phyloP scores from a whole-genome alignment of 805 yeast species.

The Zygotorulaspora chibaensis region DNA sequence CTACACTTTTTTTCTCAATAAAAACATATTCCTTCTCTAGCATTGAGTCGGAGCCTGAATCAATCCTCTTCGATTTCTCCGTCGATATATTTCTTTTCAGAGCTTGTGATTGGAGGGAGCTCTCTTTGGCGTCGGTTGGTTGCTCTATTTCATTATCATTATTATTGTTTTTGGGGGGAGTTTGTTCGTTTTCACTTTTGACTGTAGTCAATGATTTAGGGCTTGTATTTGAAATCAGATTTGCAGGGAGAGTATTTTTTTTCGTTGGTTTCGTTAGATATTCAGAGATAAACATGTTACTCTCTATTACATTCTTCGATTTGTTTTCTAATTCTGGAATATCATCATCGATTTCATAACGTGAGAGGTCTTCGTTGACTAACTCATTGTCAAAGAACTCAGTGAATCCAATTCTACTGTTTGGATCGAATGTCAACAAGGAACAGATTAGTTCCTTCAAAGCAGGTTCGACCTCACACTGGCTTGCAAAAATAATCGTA shows the following conservation, averaged over 20 bases:
- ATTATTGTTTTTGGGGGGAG: not conserved
- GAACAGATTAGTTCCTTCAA: slow-evolving; percentile 69
- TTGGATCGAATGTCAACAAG: slow-evolving; percentile 76
- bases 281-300: slow-evolving; percentile 74
- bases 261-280: slow-evolving; percentile 45
- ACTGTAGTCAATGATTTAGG: slow-evolving; percentile 15
- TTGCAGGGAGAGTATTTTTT: slow-evolving; percentile 5
- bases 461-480: slow-evolving; percentile 58
- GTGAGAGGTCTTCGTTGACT: slow-evolving; percentile 48
- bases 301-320: slow-evolving; percentile 62
- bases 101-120: slow-evolving; percentile 2
- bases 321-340: slow-evolving; percentile 58
- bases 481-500: slow-evolving; percentile 68
- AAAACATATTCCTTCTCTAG: slow-evolving; percentile 88
- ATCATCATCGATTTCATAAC: slow-evolving; percentile 33
- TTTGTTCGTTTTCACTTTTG: slow-evolving; percentile 1
- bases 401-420: slow-evolving; percentile 79
- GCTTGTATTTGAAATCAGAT: slow-evolving; percentile 15
- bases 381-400: slow-evolving; percentile 80
- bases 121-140: slow-evolving; percentile 1
- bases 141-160: not conserved
- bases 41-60: slow-evolving; percentile 42
- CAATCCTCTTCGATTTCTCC: slow-evolving; percentile 10
- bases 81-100: slow-evolving; percentile 6
- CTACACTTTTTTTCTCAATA: slow-evolving; percentile 90